phyloP scores from a whole-genome alignment of 106 monocot genomes.

The Allium cepa region DNA sequence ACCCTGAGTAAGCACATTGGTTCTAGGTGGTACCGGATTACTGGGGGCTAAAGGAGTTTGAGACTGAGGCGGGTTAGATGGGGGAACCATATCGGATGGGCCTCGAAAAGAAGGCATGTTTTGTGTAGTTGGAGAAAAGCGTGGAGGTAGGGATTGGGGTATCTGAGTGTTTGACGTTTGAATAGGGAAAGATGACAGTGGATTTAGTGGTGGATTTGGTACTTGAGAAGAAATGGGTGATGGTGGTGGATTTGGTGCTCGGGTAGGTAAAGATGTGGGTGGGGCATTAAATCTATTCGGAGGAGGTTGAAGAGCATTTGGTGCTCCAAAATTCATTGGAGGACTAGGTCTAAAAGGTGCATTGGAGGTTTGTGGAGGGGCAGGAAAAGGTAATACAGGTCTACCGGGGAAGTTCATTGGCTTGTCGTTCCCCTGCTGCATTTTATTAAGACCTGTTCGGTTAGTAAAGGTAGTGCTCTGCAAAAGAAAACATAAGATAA shows the following conservation, averaged over 20 bases:
- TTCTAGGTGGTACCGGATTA: conserved; percentile 16
- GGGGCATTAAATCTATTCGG: neutral
- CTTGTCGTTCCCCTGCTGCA: conserved; percentile 50
- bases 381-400: conserved; percentile 32
- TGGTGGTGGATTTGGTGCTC: conserved; percentile 19
- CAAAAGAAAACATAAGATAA: no score
- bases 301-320: neutral
- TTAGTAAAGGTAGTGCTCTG: no score
- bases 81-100: conserved; percentile 14
- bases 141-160: conserved; percentile 25
- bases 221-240: conserved; percentile 13
- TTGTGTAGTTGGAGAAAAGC: conserved; percentile 18
- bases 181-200: conserved; percentile 17
- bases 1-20: conserved; percentile 17
- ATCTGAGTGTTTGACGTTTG: conserved; percentile 18
- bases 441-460: neutral
- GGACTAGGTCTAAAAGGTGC: conserved; percentile 27
- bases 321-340: conserved; percentile 11
- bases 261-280: conserved; percentile 9
- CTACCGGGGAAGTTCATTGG: conserved; percentile 24
- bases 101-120: conserved; percentile 20
- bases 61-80: conserved; percentile 27
- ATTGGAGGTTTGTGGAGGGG: conserved; percentile 20
- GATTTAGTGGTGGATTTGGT: conserved; percentile 22
- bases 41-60: conserved; percentile 22